phyloP scores from a whole-genome alignment of 2,329 filamentous ascomycete species.

The Alternaria brassicicola region DNA sequence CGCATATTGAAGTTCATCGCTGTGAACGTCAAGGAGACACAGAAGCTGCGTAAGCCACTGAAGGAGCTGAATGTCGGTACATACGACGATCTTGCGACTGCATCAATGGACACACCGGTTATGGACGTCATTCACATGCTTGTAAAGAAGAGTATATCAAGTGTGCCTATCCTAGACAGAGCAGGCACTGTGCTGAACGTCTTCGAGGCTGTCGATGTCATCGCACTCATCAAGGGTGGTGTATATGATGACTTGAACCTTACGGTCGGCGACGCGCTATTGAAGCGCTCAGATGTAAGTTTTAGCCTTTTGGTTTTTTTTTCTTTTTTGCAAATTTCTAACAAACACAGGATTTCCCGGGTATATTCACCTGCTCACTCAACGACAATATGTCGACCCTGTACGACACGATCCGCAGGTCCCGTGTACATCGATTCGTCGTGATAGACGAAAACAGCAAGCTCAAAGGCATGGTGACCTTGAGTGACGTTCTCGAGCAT shows the following conservation, averaged over 20 bases:
- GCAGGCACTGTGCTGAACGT: conserved; percentile 83
- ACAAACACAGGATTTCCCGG: conserved; percentile 77
- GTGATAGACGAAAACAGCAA: conserved; percentile 89
- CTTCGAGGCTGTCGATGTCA: conserved; percentile 97
- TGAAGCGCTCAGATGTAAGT: conserved; percentile 77
- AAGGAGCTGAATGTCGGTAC: conserved; percentile 84
- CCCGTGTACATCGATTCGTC: conserved; percentile 88
- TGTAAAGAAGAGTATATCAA: conserved; percentile 91
- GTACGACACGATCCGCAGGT: conserved; percentile 95
- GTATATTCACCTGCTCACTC: conserved; percentile 93
- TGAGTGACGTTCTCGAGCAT: conserved; percentile 97
- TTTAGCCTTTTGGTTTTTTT: too few species aligned
- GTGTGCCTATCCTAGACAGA: conserved; percentile 87
- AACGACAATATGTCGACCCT: conserved; percentile 93
- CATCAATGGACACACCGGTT: conserved; percentile 86
- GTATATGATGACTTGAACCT: conserved; percentile 88
- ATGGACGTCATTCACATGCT: conserved; percentile 94
- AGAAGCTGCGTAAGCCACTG: conserved; percentile 85
- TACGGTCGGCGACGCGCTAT: conserved; percentile 85
- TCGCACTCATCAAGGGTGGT: conserved; percentile 91
- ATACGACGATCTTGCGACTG: conserved; percentile 79
- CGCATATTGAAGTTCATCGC: conserved; percentile 98
- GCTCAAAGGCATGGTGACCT: conserved; percentile 85
- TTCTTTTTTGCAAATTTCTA: conserved; percentile 12
- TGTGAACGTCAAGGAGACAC: conserved; percentile 89